A percentile compares a stretch with the other conserved stretches of the same genome.
Evolutionary conservation across 805 yeast genomes (phyloP).

Genomic region (Wickerhamiella nectarea): DNA sequence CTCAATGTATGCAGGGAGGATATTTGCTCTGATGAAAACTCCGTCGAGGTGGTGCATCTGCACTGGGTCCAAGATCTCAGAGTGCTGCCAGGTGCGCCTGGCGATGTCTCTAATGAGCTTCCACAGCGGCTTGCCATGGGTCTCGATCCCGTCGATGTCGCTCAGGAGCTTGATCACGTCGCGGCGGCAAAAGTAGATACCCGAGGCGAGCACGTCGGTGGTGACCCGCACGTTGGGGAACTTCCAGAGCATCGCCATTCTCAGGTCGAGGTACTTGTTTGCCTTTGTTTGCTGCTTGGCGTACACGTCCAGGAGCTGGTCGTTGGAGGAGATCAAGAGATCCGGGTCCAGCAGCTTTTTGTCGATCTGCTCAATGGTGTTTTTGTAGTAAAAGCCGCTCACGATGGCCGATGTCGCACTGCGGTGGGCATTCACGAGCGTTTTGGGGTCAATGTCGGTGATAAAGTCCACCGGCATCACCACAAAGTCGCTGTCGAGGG

Average conservation of each 20-base stretch:
- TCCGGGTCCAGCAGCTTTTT: constrained; percentile 56
- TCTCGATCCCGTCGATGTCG: constrained; percentile 18
- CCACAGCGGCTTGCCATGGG: constrained; percentile 15
- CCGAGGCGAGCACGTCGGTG: constrained; percentile 58
- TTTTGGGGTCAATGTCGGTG: constrained; percentile 84
- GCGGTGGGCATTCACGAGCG: constrained; percentile 70
- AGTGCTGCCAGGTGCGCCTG: constrained; percentile 83
- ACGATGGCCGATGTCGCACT: constrained; percentile 58
- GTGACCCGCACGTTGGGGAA: constrained; percentile 69
- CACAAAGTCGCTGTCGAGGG: constrained; percentile 42
- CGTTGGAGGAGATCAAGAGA: constrained; percentile 35
- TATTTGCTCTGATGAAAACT: constrained; percentile 52
- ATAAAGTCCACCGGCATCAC: constrained; percentile 87
- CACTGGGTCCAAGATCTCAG: constrained; percentile 42
- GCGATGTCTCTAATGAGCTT: constrained; percentile 68
- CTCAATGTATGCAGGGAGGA: constrained; percentile 72
- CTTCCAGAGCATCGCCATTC: constrained; percentile 85
- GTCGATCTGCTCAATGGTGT: constrained; percentile 62
- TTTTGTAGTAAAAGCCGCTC: constrained; percentile 54
- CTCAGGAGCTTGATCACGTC: constrained; percentile 41
- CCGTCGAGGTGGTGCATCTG: constrained; percentile 58
- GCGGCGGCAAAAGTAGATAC: constrained; percentile 50
- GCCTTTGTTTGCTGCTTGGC: constrained; percentile 54
- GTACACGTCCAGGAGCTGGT: constrained; percentile 54
- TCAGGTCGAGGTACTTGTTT: constrained; percentile 55